These are phyloP conservation scores for Spergularia azorica DNA, from an alignment of 179 eudicot genomes.

Conservation along the genomic window DNA sequence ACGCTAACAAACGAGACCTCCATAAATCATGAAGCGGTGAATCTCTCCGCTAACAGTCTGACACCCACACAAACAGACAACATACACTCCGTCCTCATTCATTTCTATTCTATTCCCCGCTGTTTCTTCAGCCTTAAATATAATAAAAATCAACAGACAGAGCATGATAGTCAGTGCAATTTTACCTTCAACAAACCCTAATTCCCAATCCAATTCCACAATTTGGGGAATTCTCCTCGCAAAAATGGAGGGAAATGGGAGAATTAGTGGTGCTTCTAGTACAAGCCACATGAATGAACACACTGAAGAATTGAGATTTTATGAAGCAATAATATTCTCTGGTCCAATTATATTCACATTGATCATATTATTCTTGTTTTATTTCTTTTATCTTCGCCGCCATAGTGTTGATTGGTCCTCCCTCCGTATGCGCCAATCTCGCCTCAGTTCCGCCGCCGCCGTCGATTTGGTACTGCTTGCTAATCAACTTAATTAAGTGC, in stretches of 20 bases:
- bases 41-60: no score
- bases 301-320: slow-evolving; percentile 24
- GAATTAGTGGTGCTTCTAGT: neutral
- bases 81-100: no score
- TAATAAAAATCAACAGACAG: no score
- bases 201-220: no score
- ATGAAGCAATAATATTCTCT: slow-evolving; percentile 35
- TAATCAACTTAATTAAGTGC: neutral
- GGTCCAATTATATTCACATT: slow-evolving; percentile 34
- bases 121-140: no score
- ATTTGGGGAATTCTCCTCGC: no score
- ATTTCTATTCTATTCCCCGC: no score
- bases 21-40: no score
- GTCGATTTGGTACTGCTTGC: neutral
- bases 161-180: neutral
- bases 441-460: slow-evolving; percentile 9
- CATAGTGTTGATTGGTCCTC: slow-evolving; percentile 37
- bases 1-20: no score
- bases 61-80: no score
- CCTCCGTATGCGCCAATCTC: slow-evolving; percentile 32
- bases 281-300: neutral
- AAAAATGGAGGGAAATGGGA: neutral
- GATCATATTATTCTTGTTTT: slow-evolving; percentile 30
- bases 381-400: slow-evolving; percentile 33
- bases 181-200: no score